phyloP scores from a whole-genome alignment of 352 stramenopile genomes.

The Globisporangium cystogenes region DNA sequence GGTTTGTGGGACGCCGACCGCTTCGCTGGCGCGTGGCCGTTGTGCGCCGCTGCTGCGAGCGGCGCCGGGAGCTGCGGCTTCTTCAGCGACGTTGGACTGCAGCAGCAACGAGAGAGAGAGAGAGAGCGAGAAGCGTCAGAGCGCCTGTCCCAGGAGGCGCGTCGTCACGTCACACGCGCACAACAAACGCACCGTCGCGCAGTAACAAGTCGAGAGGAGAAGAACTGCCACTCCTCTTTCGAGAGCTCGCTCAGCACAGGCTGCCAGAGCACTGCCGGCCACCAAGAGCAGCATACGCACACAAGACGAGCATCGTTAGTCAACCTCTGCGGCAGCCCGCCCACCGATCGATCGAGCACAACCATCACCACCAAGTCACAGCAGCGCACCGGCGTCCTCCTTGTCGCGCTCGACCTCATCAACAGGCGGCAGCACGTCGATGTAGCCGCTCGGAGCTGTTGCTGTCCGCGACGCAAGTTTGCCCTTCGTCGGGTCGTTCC shows the following conservation, averaged over 20 bases:
- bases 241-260: slow-evolving; percentile 66
- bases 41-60: slow-evolving; percentile 1
- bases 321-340: neutral
- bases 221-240: slow-evolving; percentile 60
- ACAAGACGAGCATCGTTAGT: too few species aligned
- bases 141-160: neutral
- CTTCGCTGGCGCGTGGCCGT: slow-evolving; percentile 22
- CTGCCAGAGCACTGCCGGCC: slow-evolving; percentile 51
- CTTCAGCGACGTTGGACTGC: slow-evolving; percentile 44
- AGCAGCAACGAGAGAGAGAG: neutral
- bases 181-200: slow-evolving; percentile 27
- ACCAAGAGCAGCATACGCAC: neutral
- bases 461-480: slow-evolving; percentile 14
- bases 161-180: slow-evolving; percentile 1
- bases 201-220: slow-evolving; percentile 37
- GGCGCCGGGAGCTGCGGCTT: slow-evolving; percentile 12
- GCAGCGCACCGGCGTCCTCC: slow-evolving; percentile 29
- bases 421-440: slow-evolving; percentile 40
- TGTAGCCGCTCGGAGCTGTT: slow-evolving; percentile 26
- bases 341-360: neutral
- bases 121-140: neutral
- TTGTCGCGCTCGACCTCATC: slow-evolving; percentile 41
- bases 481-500: slow-evolving; percentile 25
- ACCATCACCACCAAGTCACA: neutral
- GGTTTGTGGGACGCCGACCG: slow-evolving; percentile 9